phyloP scores from a whole-genome alignment of 2,329 filamentous ascomycete species.

The Claviceps cyperi region DNA sequence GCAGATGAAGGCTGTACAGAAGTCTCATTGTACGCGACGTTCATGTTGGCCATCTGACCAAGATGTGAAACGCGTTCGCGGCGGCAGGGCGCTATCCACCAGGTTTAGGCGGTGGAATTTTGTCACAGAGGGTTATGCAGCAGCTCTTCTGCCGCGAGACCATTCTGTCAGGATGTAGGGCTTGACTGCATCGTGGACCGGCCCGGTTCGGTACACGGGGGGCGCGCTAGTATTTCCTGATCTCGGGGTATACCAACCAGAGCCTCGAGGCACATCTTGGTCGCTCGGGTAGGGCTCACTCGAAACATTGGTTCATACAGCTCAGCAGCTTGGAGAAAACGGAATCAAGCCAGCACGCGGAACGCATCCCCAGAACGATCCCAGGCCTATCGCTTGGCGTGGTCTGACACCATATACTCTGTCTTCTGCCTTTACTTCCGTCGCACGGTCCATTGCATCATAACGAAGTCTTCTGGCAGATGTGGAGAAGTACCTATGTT shows the following conservation, averaged over 20 bases:
- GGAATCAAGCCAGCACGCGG: constrained; percentile 36
- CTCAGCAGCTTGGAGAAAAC: constrained; percentile 29
- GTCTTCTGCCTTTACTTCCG: not conserved
- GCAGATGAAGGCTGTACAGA: too few species aligned
- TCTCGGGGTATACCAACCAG: constrained; percentile 43
- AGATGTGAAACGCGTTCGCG: constrained; percentile 19
- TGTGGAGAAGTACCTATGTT: constrained; percentile 22
- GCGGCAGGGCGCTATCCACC: constrained; percentile 10
- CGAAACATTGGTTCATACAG: constrained; percentile 43
- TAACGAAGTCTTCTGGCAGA: constrained; percentile 11
- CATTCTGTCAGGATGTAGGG: constrained; percentile 38
- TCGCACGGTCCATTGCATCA: not conserved
- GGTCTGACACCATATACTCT: constrained; percentile 22
- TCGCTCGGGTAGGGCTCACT: constrained; percentile 29
- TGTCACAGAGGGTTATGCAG: constrained; percentile 8
- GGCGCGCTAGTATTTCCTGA: constrained; percentile 33
- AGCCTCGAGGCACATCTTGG: constrained; percentile 29
- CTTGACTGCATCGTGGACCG: constrained; percentile 33
- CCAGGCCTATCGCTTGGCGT: constrained; percentile 35
- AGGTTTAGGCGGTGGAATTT: too few species aligned
- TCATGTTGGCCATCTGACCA: constrained; percentile 16
- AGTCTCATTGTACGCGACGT: not conserved
- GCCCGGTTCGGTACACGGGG: constrained; percentile 27
- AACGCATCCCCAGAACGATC: constrained; percentile 46
- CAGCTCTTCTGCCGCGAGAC: constrained; percentile 31